Conservation (phyloP, 352 stramenopile genomes). For the Phytophthora cajani region DNA sequence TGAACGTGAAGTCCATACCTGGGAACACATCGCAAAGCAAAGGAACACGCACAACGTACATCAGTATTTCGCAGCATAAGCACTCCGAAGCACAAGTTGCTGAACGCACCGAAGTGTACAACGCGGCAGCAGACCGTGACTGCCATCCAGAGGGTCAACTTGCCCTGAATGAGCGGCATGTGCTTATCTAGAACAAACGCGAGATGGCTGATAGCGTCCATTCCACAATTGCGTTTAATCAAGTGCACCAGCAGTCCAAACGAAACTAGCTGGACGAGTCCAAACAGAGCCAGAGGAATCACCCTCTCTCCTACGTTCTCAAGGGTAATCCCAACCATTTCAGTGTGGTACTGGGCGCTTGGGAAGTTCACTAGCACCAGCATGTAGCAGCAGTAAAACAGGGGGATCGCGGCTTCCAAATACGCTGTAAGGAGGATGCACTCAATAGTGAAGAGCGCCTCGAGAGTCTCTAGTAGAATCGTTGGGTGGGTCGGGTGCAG, state of each 20-base stretch:
- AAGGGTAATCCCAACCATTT: constrained; percentile 3
- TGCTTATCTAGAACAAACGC: constrained; percentile 40
- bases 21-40: neutral
- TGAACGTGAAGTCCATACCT: constrained; percentile 3
- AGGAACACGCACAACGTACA: too few relatives aligned
- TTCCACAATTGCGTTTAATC: constrained; percentile 12
- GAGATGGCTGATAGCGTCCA: constrained; percentile 28
- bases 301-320: neutral
- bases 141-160: constrained; percentile 35
- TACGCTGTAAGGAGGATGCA: constrained; percentile 43
- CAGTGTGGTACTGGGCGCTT: constrained; percentile 17
- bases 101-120: neutral
- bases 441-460: constrained; percentile 34
- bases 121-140: constrained; percentile 18
- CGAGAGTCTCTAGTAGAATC: constrained; percentile 5
- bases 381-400: constrained; percentile 31
- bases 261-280: constrained; percentile 23
- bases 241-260: constrained; percentile 15
- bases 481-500: neutral
- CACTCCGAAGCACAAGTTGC: too few relatives aligned
- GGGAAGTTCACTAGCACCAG: constrained; percentile 20
- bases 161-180: constrained; percentile 23
- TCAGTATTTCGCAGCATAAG: too few relatives aligned
- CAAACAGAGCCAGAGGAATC: constrained; percentile 19
- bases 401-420: constrained; percentile 37